phyloP scores from a whole-genome alignment of 306 rosid species.

The Quercus variabilis region DNA sequence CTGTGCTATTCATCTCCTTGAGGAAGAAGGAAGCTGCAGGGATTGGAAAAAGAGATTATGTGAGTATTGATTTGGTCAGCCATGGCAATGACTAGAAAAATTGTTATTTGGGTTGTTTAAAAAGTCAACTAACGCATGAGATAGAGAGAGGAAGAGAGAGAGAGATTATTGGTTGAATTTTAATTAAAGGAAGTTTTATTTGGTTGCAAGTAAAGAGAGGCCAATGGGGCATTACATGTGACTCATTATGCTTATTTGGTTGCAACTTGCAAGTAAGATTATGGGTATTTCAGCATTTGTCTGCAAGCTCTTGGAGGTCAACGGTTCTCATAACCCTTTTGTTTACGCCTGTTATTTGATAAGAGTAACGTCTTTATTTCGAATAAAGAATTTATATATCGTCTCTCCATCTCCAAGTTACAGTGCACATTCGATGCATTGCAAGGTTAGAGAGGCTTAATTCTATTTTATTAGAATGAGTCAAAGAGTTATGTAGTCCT shows the following conservation, averaged over 20 bases:
- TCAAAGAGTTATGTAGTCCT: too few species aligned
- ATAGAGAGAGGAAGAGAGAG: not conserved
- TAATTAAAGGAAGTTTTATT: slow-evolving; percentile 40
- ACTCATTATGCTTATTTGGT: slow-evolving; percentile 22
- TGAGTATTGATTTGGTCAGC: slow-evolving; percentile 20
- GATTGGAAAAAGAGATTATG: slow-evolving; percentile 9
- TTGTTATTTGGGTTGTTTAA: slow-evolving; percentile 25
- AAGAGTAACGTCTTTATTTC: slow-evolving; percentile 18
- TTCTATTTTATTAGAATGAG: too few species aligned
- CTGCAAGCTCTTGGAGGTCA: slow-evolving; percentile 40
- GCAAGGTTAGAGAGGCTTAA: not conserved
- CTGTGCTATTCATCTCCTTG: slow-evolving; percentile 42
- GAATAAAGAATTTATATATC: not conserved
- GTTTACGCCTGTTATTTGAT: slow-evolving; percentile 8
- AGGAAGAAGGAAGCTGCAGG: not conserved
- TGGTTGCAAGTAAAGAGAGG: slow-evolving; percentile 27
- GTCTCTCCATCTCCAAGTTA: slow-evolving; percentile 9
- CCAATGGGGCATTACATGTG: slow-evolving; percentile 41
- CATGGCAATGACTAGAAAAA: slow-evolving; percentile 22
- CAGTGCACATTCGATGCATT: slow-evolving; percentile 50
- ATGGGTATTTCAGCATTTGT: slow-evolving; percentile 9
- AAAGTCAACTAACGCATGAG: slow-evolving; percentile 54
- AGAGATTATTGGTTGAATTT: slow-evolving; percentile 22
- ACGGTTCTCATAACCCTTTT: slow-evolving; percentile 23
- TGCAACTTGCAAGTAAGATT: slow-evolving; percentile 25